These are phyloP conservation scores for Acacia confusa DNA, from an alignment of 306 rosid genomes.

Conservation along the genomic window DNA sequence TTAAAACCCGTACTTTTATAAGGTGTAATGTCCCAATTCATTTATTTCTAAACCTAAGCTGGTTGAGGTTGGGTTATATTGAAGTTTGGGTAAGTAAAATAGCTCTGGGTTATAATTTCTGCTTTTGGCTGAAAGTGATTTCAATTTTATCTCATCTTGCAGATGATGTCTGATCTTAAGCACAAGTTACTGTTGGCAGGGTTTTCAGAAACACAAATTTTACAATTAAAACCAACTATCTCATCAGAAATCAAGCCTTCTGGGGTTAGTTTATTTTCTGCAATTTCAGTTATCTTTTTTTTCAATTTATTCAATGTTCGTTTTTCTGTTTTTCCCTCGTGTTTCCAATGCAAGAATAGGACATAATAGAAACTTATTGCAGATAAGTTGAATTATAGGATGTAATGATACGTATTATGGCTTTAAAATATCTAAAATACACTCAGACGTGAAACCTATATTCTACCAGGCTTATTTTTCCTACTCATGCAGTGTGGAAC, in stretches of 20 bases:
- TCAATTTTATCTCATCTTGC: slow-evolving; percentile 31
- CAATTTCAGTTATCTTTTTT: background rate
- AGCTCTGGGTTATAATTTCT: background rate
- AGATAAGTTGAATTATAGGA: background rate
- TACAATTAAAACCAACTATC: slow-evolving; percentile 42
- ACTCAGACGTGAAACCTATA: background rate
- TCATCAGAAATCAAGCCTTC: slow-evolving; percentile 32
- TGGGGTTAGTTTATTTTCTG: slow-evolving; percentile 52
- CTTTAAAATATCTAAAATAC: background rate
- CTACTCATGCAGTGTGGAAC: background rate
- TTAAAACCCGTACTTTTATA: background rate
- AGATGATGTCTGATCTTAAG: slow-evolving; percentile 57
- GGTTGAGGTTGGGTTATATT: background rate
- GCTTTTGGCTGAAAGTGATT: slow-evolving; percentile 3
- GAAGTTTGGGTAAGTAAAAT: background rate
- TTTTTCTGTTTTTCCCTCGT: background rate
- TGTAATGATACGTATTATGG: background rate
- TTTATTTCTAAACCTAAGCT: background rate
- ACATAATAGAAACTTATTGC: background rate
- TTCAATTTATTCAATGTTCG: background rate
- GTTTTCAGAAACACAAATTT: slow-evolving; percentile 62
- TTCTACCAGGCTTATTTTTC: background rate
- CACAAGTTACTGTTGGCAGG: slow-evolving; percentile 73
- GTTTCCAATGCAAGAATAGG: background rate
- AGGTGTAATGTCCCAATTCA: background rate